Evolutionary conservation across 306 rosid species (phyloP).

Genomic region (Vigna mungo): DNA sequence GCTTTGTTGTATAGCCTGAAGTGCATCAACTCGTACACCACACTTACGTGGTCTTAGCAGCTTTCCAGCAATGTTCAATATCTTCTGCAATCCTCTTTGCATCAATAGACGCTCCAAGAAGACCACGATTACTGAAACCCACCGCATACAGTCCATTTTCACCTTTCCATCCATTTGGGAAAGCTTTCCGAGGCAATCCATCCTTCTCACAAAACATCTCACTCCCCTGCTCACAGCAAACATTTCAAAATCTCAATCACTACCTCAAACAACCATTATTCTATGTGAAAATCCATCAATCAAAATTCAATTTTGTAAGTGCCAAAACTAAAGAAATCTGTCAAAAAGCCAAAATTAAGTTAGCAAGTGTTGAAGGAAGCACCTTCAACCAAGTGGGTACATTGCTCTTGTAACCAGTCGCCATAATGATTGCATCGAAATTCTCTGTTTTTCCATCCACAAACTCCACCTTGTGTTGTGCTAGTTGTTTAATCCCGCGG

Average conservation of each 20-base stretch:
- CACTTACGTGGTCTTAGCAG: neutral
- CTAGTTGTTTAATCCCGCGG: conserved; percentile 58
- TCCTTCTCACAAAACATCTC: conserved; percentile 63
- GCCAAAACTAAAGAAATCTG: too few relatives aligned
- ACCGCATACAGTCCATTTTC: conserved; percentile 66
- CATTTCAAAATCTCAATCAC: neutral
- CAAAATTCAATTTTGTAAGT: too few relatives aligned
- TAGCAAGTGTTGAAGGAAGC: neutral
- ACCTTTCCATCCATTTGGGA: conserved; percentile 79
- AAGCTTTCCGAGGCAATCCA: conserved; percentile 64
- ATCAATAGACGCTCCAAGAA: conserved; percentile 69
- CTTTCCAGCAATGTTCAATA: conserved; percentile 55
- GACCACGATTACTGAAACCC: conserved; percentile 75
- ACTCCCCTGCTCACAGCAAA: conserved; percentile 48
- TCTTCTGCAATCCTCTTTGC: conserved; percentile 69
- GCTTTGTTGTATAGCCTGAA: neutral
- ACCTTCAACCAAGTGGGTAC: conserved; percentile 82
- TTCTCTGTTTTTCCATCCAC: conserved; percentile 64
- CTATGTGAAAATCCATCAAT: too few relatives aligned
- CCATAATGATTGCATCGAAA: conserved; percentile 71
- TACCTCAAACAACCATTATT: too few relatives aligned
- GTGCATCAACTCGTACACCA: neutral
- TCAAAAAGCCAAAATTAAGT: too few relatives aligned
- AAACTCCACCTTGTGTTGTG: conserved; percentile 61
- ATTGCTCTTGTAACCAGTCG: conserved; percentile 79